phyloP scores from a whole-genome alignment of 1,284 basidiomycete species.

The Termitomyces sp. region DNA sequence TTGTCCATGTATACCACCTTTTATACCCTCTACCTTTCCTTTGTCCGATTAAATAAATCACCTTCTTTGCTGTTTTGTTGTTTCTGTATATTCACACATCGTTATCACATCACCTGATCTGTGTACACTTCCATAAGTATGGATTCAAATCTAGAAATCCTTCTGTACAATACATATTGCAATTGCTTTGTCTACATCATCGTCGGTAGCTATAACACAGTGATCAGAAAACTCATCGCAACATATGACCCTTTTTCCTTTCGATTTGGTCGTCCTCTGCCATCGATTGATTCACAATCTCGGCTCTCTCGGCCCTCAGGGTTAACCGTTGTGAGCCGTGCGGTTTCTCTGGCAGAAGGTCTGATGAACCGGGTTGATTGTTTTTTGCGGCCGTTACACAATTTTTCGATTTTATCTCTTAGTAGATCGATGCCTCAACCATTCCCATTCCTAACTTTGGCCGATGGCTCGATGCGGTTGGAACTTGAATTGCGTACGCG shows the following conservation, averaged over 20 bases:
- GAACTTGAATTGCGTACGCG: neutral
- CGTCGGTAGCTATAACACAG: neutral
- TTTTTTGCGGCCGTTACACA: neutral
- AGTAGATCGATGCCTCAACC: neutral
- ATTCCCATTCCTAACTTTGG: neutral
- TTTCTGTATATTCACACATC: neutral
- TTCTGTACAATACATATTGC: conserved; percentile 6
- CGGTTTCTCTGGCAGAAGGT: neutral
- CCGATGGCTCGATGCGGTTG: too few species aligned
- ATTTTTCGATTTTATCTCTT: neutral
- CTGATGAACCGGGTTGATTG: neutral
- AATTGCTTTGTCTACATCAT: neutral
- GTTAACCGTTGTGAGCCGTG: neutral
- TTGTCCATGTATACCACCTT: neutral
- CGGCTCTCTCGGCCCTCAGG: neutral
- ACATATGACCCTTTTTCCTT: neutral
- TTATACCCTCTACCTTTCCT: neutral
- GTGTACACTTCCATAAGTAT: neutral
- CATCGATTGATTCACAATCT: neutral
- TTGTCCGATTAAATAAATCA: neutral
- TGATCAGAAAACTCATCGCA: neutral
- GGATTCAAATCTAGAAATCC: neutral
- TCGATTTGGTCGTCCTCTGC: neutral
- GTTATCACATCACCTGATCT: conserved; percentile 1
- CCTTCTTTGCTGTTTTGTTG: neutral